Percentiles rank a stretch among this genome's conserved stretches.
These are phyloP conservation scores for Dothideomycetes sp. DNA, from an alignment of 2,329 filamentous ascomycete genomes.

Conservation along the genomic window DNA sequence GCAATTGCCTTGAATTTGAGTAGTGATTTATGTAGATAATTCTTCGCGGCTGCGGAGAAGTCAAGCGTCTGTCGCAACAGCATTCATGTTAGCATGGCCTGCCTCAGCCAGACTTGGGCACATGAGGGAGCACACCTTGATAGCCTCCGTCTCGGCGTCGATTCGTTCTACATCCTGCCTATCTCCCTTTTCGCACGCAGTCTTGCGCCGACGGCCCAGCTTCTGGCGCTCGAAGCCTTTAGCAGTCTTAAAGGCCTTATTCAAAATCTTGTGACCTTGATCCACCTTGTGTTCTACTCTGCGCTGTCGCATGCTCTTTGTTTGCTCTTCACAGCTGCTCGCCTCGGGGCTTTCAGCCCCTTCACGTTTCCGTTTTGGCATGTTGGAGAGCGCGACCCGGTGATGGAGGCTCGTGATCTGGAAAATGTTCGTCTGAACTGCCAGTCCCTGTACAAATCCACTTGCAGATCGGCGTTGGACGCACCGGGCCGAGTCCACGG, in stretches of 20 bases:
- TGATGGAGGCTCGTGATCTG: neutral
- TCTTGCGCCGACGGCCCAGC: constrained; percentile 50
- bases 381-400: constrained; percentile 7
- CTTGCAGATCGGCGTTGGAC: no score
- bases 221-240: constrained; percentile 74
- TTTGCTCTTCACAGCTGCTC: constrained; percentile 13
- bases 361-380: constrained; percentile 23
- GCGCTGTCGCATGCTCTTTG: constrained; percentile 19
- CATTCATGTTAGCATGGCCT: neutral
- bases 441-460: no score
- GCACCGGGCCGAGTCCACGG: no score
- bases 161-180: constrained; percentile 43
- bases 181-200: constrained; percentile 35
- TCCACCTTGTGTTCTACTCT: constrained; percentile 43
- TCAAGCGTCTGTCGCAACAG: constrained; percentile 34
- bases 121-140: constrained; percentile 38
- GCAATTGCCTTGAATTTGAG: constrained; percentile 46
- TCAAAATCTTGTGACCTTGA: constrained; percentile 48
- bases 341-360: constrained; percentile 8
- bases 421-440: neutral
- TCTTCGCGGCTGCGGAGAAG: constrained; percentile 36
- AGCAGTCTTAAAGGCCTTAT: constrained; percentile 57
- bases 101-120: no score
- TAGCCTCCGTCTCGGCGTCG: constrained; percentile 48
- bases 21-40: constrained; percentile 46